Conservation (phyloP, 495 filamentous ascomycete species). For the Daldinia vernicosa region DNA sequence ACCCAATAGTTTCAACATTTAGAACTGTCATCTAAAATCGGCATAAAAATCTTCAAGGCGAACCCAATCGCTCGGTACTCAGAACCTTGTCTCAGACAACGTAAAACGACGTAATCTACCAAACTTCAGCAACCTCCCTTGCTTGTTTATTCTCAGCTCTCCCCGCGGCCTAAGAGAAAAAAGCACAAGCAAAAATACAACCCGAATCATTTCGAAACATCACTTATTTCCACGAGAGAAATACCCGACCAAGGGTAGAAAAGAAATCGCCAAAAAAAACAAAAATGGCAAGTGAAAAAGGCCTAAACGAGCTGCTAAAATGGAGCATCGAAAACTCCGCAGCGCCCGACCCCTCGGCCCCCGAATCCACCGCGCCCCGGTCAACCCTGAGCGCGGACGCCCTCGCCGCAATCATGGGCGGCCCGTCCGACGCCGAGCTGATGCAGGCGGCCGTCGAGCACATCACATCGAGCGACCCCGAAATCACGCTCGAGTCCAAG, state of each 20-base stretch:
- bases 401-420: slow-evolving; percentile 76
- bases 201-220: neutral
- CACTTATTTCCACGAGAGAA: neutral
- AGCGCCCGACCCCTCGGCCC: slow-evolving; percentile 52
- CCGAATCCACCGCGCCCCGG: slow-evolving; percentile 46
- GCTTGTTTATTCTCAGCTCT: neutral
- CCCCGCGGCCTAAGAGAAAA: neutral
- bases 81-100: slow-evolving; percentile 18
- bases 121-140: slow-evolving; percentile 16
- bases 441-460: slow-evolving; percentile 86
- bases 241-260: neutral
- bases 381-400: slow-evolving; percentile 67
- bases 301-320: slow-evolving; percentile 79
- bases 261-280: slow-evolving; percentile 8
- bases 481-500: slow-evolving; percentile 75
- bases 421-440: slow-evolving; percentile 85
- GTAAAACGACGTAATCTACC: slow-evolving; percentile 36
- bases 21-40: neutral
- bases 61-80: slow-evolving; percentile 12
- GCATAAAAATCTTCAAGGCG: neutral
- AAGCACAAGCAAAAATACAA: neutral
- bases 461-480: slow-evolving; percentile 67
- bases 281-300: slow-evolving; percentile 52
- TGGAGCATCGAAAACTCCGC: slow-evolving; percentile 89
- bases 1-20: neutral